Conservation (phyloP, 208 protist genomes). For the Blechomonas ayalai region DNA sequence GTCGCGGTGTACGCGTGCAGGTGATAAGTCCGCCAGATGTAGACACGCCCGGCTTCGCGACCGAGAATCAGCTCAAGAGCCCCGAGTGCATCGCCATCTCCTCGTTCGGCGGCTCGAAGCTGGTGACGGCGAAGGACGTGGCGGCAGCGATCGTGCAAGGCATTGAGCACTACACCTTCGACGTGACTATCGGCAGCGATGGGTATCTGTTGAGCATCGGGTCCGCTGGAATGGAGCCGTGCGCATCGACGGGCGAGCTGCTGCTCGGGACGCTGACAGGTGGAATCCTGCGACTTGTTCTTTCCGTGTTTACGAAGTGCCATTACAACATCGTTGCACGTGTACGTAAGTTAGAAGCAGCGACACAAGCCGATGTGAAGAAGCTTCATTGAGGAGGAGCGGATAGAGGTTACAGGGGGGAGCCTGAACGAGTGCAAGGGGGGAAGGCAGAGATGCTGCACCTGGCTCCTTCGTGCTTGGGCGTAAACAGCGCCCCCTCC, state of each 20-base stretch:
- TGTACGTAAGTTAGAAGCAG: no score
- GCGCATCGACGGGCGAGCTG: constrained; percentile 40
- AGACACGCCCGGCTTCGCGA: constrained; percentile 70
- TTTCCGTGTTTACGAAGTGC: constrained; percentile 51
- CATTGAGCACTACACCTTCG: constrained; percentile 70
- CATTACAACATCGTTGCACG: constrained; percentile 73
- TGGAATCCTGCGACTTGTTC: constrained; percentile 46
- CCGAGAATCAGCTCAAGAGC: constrained; percentile 81
- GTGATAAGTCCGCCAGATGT: constrained; percentile 82
- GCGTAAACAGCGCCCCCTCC: no score
- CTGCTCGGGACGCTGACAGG: constrained; percentile 25
- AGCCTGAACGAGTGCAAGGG: no score
- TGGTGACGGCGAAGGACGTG: constrained; percentile 49
- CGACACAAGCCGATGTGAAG: no score
- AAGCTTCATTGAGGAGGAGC: no score
- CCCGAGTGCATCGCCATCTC: constrained; percentile 75
- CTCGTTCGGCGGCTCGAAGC: constrained; percentile 51
- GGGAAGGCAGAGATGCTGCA: neutral
- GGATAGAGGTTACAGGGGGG: no score
- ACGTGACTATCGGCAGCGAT: constrained; percentile 68
- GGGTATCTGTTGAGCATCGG: constrained; percentile 42
- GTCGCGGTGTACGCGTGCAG: constrained; percentile 70
- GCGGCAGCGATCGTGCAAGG: constrained; percentile 30
- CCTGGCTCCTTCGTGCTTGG: neutral
- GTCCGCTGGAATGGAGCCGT: constrained; percentile 57